These are phyloP conservation scores for Fraxinus anomala DNA, from an alignment of 257 asterid species.

Conservation along the genomic window DNA sequence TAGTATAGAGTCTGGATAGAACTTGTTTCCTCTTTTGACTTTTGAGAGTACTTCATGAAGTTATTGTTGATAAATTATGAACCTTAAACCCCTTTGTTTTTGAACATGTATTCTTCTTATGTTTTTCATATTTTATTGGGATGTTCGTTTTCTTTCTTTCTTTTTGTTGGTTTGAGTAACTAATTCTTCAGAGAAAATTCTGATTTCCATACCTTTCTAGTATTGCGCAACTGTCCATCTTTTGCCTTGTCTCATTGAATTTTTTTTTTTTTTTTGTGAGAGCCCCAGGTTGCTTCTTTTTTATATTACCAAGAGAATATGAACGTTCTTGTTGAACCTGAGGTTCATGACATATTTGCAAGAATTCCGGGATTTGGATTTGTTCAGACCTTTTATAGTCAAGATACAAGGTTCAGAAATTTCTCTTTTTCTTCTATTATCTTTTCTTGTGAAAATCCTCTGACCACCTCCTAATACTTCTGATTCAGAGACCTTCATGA, in stretches of 20 bases:
- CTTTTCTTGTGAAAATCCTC: constrained; percentile 11
- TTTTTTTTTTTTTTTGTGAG: constrained; percentile 17
- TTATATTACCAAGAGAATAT: constrained; percentile 85
- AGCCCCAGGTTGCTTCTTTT: constrained; percentile 81
- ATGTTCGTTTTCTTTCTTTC: too few relatives aligned
- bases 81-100: constrained; percentile 9
- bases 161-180: background rate
- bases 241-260: constrained; percentile 15
- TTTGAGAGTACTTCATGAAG: constrained; percentile 10
- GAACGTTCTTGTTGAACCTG: constrained; percentile 97
- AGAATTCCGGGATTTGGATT: constrained; percentile 96
- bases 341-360: constrained; percentile 90
- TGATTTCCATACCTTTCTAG: background rate
- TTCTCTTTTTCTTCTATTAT: constrained; percentile 5
- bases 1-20: background rate
- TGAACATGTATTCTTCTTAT: background rate
- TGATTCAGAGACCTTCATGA: constrained; percentile 87
- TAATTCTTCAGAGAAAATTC: constrained; percentile 2
- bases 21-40: constrained; percentile 9
- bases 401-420: constrained; percentile 84
- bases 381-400: constrained; percentile 94
- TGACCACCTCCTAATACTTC: background rate
- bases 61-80: constrained; percentile 1
- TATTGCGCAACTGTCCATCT: constrained; percentile 12
- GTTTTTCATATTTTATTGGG: background rate